Conservation (phyloP, 106 monocot species). For the Dioscorea dumetorum region DNA sequence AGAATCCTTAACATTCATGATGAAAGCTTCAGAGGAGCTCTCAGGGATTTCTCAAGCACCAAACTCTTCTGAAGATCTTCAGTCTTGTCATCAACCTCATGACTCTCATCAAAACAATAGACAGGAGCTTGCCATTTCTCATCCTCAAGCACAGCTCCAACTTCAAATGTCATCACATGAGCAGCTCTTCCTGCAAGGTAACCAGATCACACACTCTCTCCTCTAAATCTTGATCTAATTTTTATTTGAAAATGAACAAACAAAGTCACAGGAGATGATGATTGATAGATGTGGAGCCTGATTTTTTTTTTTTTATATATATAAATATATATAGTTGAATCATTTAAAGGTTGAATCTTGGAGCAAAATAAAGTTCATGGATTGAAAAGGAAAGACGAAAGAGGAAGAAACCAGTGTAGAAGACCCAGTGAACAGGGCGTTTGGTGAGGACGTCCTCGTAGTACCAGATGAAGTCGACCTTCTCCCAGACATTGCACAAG, state of each 20-base stretch:
- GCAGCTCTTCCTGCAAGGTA: constrained; percentile 41
- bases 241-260: too few species aligned
- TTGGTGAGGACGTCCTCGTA: constrained; percentile 71
- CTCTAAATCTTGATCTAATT: too few species aligned
- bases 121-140: constrained; percentile 76
- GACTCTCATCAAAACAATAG: constrained; percentile 42
- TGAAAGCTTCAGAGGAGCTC: background rate
- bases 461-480: constrained; percentile 77
- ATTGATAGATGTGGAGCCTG: too few species aligned
- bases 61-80: background rate
- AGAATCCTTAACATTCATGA: too few species aligned
- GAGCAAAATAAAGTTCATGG: too few species aligned
- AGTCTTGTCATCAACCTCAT: background rate
- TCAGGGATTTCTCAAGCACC: background rate
- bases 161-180: constrained; percentile 84
- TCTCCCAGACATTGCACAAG: constrained; percentile 76
- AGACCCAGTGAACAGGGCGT: constrained; percentile 77
- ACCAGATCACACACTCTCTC: too few species aligned
- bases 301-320: too few species aligned
- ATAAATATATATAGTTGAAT: too few species aligned
- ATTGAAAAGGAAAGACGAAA: too few species aligned
- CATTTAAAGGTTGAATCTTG: too few species aligned
- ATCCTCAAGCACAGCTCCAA: constrained; percentile 66
- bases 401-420: constrained; percentile 53
- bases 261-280: too few species aligned